Conservation (phyloP, 257 asterid genomes). For the Petunia axillaris region DNA sequence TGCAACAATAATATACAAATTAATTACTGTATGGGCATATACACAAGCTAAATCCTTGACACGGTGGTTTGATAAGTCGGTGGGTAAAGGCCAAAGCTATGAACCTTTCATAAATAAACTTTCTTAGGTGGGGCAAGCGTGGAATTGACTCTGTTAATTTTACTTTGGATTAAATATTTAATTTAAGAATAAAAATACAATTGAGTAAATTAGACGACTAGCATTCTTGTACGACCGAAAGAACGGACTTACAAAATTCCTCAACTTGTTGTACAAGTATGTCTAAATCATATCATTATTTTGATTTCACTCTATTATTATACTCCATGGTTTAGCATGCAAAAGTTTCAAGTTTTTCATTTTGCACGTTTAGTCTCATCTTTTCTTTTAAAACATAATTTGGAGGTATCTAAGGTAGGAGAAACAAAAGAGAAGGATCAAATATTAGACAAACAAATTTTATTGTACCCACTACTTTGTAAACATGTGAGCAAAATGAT, state of each 20-base stretch:
- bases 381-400: neutral
- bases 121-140: slow-evolving; percentile 17
- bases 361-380: neutral
- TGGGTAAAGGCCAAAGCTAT: neutral
- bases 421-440: neutral
- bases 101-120: neutral
- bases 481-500: too few relatives aligned
- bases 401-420: neutral
- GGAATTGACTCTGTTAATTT: neutral
- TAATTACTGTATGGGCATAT: too few relatives aligned
- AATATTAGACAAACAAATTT: neutral
- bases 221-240: neutral
- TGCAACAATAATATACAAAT: too few relatives aligned
- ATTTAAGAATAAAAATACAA: neutral
- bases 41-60: neutral
- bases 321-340: neutral
- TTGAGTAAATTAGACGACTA: neutral
- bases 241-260: neutral
- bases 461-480: too few relatives aligned
- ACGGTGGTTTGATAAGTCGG: slow-evolving; percentile 14
- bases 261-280: neutral
- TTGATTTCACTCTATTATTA: neutral
- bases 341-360: neutral
- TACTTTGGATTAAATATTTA: neutral
- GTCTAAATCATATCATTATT: neutral